Base-by-base conservation (phyloP, 768 basidiomycete species). In the Rhizopogon vesiculosus region DNA sequence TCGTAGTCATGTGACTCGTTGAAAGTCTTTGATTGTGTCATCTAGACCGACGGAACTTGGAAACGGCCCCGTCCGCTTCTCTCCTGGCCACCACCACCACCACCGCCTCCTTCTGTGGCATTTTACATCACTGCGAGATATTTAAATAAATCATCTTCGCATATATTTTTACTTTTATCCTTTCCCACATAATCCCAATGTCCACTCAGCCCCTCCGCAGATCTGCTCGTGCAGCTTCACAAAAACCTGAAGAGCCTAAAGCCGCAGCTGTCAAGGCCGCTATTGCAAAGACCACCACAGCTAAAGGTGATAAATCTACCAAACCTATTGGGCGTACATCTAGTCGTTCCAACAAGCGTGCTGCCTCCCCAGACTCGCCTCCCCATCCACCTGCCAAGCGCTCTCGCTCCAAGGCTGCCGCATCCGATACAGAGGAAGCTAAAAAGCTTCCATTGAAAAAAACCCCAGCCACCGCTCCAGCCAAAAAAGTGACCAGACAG, bases 181-280 rank as follows among this genome's bases (percentile, higher is more conserved):
- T 15, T 76, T 73, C 25, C 39, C 33, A 35, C 55, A 39, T 57
- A 43, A 41, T 58, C 28, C 63, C 57, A 46, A 70, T 74, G 68
- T 63, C 70, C 50, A 54, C 29, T 51, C 66, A 59, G 1, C 70
- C 78, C 57, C 77, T 76, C 38, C 75, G 82, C 64, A 79, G 83
- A 44, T 81, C 82, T 29, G 70, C 81, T 41, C 75, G 83, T 28
- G 78, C 83, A 3, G 61, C 78, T 31, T 80, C 82, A 6, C 67
- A 74, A 5, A 79, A 76, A 51, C 73, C 76, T 4, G 59, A 66
- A 15, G 70, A 70, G 4, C 57, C 51, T 22, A 35, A 53, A 41
- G 57, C 59, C 3, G 60, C 31, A 0, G 55, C 49, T 3, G 60
- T 71, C 0, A 56, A 70, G 59, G 71, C 69, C n/a, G 68, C 71